These are phyloP conservation scores for Alternaria brassicicola DNA, from an alignment of 2,329 filamentous ascomycete genomes.

Conservation along the genomic window DNA sequence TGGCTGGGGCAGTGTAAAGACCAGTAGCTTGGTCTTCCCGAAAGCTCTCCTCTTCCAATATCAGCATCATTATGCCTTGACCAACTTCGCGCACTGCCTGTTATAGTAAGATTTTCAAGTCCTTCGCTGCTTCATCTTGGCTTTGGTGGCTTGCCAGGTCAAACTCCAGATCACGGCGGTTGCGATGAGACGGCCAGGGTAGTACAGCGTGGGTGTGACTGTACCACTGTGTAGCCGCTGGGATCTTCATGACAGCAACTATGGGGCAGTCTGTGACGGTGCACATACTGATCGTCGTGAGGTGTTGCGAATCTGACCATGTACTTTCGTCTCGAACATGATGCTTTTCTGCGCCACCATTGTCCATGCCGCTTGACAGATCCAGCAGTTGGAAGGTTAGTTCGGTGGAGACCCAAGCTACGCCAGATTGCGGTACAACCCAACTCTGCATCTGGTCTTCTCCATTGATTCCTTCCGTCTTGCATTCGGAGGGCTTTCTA, in stretches of 20 bases:
- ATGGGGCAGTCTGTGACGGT: not conserved
- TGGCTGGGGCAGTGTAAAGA: constrained; percentile 4
- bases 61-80: not conserved
- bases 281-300: not conserved
- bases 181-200: not conserved
- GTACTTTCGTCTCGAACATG: not conserved
- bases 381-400: not conserved
- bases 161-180: not conserved
- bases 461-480: not conserved
- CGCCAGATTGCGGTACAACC: not conserved
- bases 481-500: not conserved
- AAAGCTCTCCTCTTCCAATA: constrained; percentile 16
- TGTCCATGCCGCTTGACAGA: not conserved
- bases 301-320: not conserved
- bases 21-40: constrained; percentile 20
- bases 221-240: not conserved
- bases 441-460: not conserved
- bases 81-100: constrained; percentile 1
- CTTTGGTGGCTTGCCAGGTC: not conserved
- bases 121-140: not conserved
- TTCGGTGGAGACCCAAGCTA: not conserved
- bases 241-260: not conserved
- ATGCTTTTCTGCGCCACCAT: not conserved
- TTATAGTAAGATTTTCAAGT: not conserved
- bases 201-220: not conserved